phyloP scores from a whole-genome alignment of 371 early-diverging fungal species.

The Rhizopus stolonifer region DNA sequence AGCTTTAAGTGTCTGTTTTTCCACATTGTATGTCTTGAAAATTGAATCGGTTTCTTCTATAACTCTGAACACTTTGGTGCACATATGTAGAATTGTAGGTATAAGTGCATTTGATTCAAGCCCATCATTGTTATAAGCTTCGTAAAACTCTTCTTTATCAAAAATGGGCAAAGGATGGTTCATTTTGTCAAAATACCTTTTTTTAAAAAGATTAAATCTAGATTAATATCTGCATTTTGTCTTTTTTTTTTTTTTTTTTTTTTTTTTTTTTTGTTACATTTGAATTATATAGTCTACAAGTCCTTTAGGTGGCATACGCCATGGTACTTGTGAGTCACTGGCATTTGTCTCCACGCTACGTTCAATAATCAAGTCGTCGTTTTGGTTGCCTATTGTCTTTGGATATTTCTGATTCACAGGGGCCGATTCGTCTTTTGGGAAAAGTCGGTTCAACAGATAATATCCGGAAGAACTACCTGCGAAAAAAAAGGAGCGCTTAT shows the following conservation, averaged over 20 bases:
- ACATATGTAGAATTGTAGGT: constrained; percentile 23
- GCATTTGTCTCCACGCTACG: neutral
- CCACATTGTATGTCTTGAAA: constrained; percentile 23
- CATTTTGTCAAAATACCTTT: constrained; percentile 29
- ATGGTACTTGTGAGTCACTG: constrained; percentile 4
- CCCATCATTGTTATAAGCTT: constrained; percentile 16
- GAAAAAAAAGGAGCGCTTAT: constrained; percentile 14
- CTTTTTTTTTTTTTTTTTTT: neutral
- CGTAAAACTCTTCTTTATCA: constrained; percentile 38
- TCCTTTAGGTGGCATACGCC: constrained; percentile 36
- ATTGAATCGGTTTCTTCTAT: constrained; percentile 18
- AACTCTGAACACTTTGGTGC: constrained; percentile 21
- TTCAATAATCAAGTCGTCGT: constrained; percentile 34
- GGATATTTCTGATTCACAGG: constrained; percentile 1
- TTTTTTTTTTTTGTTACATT: constrained; percentile 16
- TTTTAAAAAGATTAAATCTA: neutral
- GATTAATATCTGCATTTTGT: neutral
- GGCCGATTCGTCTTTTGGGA: constrained; percentile 12
- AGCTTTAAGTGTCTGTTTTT: constrained; percentile 13
- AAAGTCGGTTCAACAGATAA: constrained; percentile 31
- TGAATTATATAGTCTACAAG: constrained; percentile 26
- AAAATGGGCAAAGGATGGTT: constrained; percentile 36
- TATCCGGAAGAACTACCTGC: constrained; percentile 45
- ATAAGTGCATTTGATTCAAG: neutral
- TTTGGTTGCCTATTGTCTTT: constrained; percentile 17